These are phyloP conservation scores for Salinomyces thailandicus DNA, from an alignment of 2,329 filamentous ascomycete genomes.

Conservation along the genomic window DNA sequence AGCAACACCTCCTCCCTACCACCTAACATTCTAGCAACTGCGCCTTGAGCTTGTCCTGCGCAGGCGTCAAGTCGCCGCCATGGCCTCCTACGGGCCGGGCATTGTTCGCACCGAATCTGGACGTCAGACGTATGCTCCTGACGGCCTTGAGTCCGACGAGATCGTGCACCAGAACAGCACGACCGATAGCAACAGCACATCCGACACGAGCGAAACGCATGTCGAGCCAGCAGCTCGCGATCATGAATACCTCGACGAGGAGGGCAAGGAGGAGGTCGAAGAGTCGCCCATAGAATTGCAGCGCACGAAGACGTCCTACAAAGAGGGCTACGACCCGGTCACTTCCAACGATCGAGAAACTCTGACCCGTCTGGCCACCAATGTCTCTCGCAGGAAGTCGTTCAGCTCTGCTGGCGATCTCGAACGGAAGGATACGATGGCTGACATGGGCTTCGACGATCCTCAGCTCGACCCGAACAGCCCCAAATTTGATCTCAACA, in stretches of 20 bases:
- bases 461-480: constrained; percentile 43
- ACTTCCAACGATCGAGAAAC: constrained; percentile 8
- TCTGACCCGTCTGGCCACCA: constrained; percentile 9
- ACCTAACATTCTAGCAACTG: too few relatives aligned
- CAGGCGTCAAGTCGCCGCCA: constrained; percentile 2
- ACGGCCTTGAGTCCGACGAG: constrained; percentile 4
- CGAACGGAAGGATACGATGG: constrained; percentile 19
- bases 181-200: background rate
- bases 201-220: constrained; percentile 1
- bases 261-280: constrained; percentile 20
- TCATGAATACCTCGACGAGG: constrained; percentile 15
- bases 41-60: too few relatives aligned
- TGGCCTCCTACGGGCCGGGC: constrained; percentile 5
- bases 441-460: constrained; percentile 34
- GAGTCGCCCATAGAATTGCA: constrained; percentile 8
- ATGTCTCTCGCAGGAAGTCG: constrained; percentile 15
- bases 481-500: constrained; percentile 44
- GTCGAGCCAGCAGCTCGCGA: background rate
- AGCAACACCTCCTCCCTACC: too few relatives aligned
- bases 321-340: constrained; percentile 10
- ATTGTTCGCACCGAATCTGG: constrained; percentile 12
- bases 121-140: constrained; percentile 11
- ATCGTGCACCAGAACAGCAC: background rate
- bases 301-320: constrained; percentile 6
- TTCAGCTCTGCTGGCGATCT: constrained; percentile 11